Evolutionary conservation across 2,329 filamentous ascomycete genomes (phyloP), one percentile per base, ranked within the genome.

Genomic region (Xylaria sp.): DNA sequence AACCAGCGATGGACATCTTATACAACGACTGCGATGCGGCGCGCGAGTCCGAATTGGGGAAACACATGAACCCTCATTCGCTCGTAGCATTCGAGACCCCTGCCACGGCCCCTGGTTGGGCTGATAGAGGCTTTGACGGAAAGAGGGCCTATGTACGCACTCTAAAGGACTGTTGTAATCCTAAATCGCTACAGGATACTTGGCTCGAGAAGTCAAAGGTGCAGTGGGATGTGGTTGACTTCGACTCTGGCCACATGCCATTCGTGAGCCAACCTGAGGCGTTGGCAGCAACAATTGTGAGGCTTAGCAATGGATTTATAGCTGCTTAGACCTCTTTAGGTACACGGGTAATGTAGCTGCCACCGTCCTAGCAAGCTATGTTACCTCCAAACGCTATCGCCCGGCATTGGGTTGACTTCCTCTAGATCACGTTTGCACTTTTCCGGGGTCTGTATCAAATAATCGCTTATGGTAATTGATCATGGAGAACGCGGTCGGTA

Each of bases 161-260:
- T 12, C 25, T 52, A 5, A 52, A 31, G 13, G 50, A 52, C 25
- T 31, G 4, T 5, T 52, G 25, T 15, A 52, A 52, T 31, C 50
- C 50, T 10, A 12, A 13, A 20, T 9, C 20, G 50, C 25, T 52
- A 18, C 50, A 52, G 50, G 50, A 52, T 52, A 10, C 15, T 2
- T 52, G 50, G 23, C 25, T 52, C 25, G 50, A 52, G 25, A 52
- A 52, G 25, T 70, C 73, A 3, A 57, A 62, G 7, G 75, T 76
- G 7, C 18, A 71, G 20, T 78, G 76, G 76, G 65, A 76, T 18
- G 69, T 78, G 2, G 62, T 74, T 2, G 67, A 77, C 37, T 72
- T 76, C 41, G 61, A 75, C 12, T 59, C 73, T 0, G 76, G 75
- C 0, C 75, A 76, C 25, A 75, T 77, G 72, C 75, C 75, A 4